phyloP scores from a whole-genome alignment of 2,329 filamentous ascomycete species.

The Drechslerella dactyloides region DNA sequence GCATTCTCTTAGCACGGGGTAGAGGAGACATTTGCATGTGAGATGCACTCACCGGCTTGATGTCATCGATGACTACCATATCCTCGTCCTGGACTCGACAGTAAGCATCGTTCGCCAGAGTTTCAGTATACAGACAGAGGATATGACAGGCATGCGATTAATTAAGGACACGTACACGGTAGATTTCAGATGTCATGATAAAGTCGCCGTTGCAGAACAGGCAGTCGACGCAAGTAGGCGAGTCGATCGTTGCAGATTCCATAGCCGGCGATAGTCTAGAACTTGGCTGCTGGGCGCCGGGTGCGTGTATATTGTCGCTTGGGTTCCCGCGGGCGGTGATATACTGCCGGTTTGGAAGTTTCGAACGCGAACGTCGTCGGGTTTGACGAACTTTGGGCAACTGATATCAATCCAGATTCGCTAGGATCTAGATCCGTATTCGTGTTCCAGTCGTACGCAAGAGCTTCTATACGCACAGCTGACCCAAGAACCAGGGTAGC shows the following conservation, averaged over 20 bases:
- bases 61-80: slow-evolving; percentile 39
- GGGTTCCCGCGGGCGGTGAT: slow-evolving; percentile 1
- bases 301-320: too few relatives aligned
- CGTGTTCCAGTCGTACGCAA: too few relatives aligned
- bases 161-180: slow-evolving; percentile 18
- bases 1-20: too few relatives aligned
- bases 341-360: neutral
- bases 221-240: slow-evolving; percentile 14
- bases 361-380: neutral
- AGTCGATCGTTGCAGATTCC: neutral
- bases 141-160: neutral
- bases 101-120: too few relatives aligned
- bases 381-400: too few relatives aligned
- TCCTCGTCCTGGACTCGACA: slow-evolving; percentile 43
- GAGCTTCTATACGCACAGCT: too few relatives aligned
- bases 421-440: too few relatives aligned
- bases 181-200: slow-evolving; percentile 34
- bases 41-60: slow-evolving; percentile 25
- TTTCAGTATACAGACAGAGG: neutral
- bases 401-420: too few relatives aligned
- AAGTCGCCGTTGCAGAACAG: slow-evolving; percentile 41
- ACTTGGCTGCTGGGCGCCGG: too few relatives aligned
- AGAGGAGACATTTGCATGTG: too few relatives aligned
- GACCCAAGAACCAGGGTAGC: too few relatives aligned
- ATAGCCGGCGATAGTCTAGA: neutral